phyloP scores from a whole-genome alignment of 345 rosid genomes.

The Eucalyptus sideroxylon region DNA sequence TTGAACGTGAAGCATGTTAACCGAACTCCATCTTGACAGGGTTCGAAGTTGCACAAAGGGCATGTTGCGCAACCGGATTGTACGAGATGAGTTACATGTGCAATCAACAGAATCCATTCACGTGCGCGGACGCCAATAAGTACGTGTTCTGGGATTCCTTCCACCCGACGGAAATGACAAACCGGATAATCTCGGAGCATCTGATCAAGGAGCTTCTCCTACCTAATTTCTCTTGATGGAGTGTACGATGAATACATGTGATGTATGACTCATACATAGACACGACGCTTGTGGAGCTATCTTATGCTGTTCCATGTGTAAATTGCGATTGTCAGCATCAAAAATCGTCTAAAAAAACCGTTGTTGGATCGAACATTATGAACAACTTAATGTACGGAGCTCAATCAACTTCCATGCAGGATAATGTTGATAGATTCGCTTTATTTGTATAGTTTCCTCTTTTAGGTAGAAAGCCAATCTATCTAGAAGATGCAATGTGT shows the following conservation, averaged over 20 bases:
- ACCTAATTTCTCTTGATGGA: conserved; percentile 1
- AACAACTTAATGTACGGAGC: not conserved
- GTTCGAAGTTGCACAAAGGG: conserved; percentile 12
- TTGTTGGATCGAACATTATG: not conserved
- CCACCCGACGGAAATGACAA: conserved; percentile 30
- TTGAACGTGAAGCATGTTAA: not conserved
- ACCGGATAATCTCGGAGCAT: conserved; percentile 1
- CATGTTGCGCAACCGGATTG: conserved; percentile 55
- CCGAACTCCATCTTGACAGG: conserved; percentile 13
- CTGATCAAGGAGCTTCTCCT: not conserved
- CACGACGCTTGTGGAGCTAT: not conserved
- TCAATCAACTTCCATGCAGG: not conserved
- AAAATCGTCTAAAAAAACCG: not conserved
- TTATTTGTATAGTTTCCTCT: not conserved
- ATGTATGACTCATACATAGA: not conserved
- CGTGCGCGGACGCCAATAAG: conserved; percentile 40
- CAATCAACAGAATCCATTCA: conserved; percentile 7
- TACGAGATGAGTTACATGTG: conserved; percentile 46
- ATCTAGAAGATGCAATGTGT: not conserved
- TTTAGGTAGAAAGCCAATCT: not conserved
- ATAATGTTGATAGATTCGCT: not conserved
- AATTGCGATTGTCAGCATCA: not conserved
- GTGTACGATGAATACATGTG: not conserved
- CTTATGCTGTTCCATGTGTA: not conserved
- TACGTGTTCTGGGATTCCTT: conserved; percentile 41